Evolutionary conservation across 1,139 yeast species (phyloP).

Genomic region (Yamadazyma sp.): DNA sequence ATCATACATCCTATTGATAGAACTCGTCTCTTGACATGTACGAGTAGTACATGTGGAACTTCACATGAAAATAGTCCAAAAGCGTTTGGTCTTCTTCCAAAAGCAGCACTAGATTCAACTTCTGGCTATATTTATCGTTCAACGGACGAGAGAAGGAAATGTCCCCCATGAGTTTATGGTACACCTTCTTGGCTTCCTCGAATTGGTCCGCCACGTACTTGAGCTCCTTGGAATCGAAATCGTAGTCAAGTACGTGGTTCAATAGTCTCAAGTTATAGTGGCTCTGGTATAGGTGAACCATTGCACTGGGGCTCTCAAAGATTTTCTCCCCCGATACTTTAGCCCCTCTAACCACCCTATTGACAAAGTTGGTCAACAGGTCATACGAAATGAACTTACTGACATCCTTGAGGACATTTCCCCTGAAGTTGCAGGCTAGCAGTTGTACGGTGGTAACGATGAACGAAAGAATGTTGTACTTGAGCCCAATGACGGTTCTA

Average conservation of each 20-base stretch:
- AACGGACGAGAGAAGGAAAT: slow-evolving; percentile 5
- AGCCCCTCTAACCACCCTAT: slow-evolving; percentile 1
- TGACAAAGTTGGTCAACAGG: slow-evolving; percentile 1
- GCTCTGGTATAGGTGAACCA: slow-evolving; percentile 6
- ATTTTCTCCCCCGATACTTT: not conserved
- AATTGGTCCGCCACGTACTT: slow-evolving; percentile 5
- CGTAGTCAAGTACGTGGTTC: slow-evolving; percentile 10
- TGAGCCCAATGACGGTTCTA: slow-evolving; percentile 1
- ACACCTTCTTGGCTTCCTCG: slow-evolving; percentile 7
- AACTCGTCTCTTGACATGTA: slow-evolving; percentile 4
- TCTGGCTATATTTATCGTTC: slow-evolving; percentile 6
- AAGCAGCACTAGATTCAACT: slow-evolving; percentile 4
- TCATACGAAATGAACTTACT: not conserved
- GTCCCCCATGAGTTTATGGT: slow-evolving; percentile 12
- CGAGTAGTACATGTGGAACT: slow-evolving; percentile 5
- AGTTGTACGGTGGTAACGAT: not conserved
- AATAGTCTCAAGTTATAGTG: slow-evolving; percentile 17
- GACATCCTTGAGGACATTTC: not conserved
- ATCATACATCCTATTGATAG: not conserved
- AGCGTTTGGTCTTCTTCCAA: slow-evolving; percentile 12
- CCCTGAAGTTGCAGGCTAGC: not conserved
- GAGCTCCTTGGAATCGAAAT: slow-evolving; percentile 2
- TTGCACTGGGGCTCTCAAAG: not conserved
- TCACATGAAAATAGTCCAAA: slow-evolving; percentile 12
- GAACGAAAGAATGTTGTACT: slow-evolving; percentile 3